phyloP scores from a whole-genome alignment of 140 eudicot genomes.

The Cichorium intybus region DNA sequence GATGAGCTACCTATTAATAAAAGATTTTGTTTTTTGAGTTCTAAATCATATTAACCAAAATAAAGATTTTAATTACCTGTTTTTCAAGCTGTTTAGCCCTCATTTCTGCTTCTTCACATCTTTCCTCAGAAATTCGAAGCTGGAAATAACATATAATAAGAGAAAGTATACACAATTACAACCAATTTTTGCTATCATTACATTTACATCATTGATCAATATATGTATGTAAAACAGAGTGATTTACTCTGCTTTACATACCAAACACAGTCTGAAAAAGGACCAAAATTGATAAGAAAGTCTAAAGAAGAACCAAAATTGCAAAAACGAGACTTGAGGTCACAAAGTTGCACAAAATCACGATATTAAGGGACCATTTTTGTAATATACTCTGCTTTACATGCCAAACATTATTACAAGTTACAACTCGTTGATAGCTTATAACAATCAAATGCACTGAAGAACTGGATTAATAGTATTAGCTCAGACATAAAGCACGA shows the following conservation, averaged over 20 bases:
- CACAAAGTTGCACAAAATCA: background rate
- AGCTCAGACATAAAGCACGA: background rate
- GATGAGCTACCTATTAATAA: constrained; percentile 62
- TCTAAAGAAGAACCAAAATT: too few relatives aligned
- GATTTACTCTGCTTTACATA: too few relatives aligned
- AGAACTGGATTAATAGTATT: background rate
- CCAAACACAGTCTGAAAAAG: background rate
- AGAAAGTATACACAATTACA: background rate
- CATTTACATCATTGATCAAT: too few relatives aligned
- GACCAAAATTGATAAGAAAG: background rate
- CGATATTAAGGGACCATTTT: background rate
- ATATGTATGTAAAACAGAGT: too few relatives aligned
- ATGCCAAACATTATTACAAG: background rate
- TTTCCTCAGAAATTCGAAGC: constrained; percentile 78
- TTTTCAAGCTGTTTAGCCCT: constrained; percentile 82
- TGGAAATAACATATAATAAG: constrained; percentile 28
- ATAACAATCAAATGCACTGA: background rate
- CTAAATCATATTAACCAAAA: constrained; percentile 7
- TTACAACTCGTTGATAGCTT: background rate
- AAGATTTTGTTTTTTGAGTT: constrained; percentile 5
- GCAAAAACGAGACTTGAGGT: too few relatives aligned
- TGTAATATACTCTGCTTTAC: background rate
- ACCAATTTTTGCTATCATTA: too few relatives aligned
- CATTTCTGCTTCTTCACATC: constrained; percentile 73
- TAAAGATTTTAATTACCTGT: constrained; percentile 47